These are phyloP conservation scores for Brettanomyces naardenensis DNA, from an alignment of 805 yeast genomes.

Conservation along the genomic window DNA sequence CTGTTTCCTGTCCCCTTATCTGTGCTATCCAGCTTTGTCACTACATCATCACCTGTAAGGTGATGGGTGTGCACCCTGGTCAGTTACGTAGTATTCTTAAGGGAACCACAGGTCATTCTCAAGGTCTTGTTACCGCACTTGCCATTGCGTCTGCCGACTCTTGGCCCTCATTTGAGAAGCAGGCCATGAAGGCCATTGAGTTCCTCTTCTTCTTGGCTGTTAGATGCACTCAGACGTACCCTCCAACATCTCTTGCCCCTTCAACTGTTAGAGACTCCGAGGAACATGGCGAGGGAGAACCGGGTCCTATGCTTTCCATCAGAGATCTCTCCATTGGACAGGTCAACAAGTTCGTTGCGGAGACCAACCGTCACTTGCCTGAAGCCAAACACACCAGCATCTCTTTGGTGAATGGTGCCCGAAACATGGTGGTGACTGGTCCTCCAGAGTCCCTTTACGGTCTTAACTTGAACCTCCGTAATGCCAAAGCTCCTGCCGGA, in stretches of 20 bases:
- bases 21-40: slow-evolving; percentile 94
- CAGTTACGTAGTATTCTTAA: slow-evolving; percentile 60
- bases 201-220: slow-evolving; percentile 90
- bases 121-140: slow-evolving; percentile 87
- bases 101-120: slow-evolving; percentile 86
- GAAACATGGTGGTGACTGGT: slow-evolving; percentile 92
- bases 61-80: slow-evolving; percentile 85
- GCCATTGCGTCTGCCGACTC: slow-evolving; percentile 77
- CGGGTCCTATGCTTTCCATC: slow-evolving; percentile 95
- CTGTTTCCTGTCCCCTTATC: slow-evolving; percentile 94
- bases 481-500: slow-evolving; percentile 91
- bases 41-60: slow-evolving; percentile 79
- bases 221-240: slow-evolving; percentile 83
- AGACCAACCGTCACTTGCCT: slow-evolving; percentile 92
- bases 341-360: slow-evolving; percentile 70
- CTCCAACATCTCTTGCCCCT: slow-evolving; percentile 92
- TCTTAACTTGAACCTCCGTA: slow-evolving; percentile 83
- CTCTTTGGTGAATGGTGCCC: slow-evolving; percentile 90
- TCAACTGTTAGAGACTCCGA: slow-evolving; percentile 85
- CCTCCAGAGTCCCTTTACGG: slow-evolving; percentile 98
- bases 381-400: slow-evolving; percentile 82
- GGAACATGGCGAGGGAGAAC: slow-evolving; percentile 92
- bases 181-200: slow-evolving; percentile 72
- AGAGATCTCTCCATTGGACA: slow-evolving; percentile 78
- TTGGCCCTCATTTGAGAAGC: slow-evolving; percentile 75